Conservation (phyloP, 2,329 filamentous ascomycete species). For the Pseudodiploospora longispora region DNA sequence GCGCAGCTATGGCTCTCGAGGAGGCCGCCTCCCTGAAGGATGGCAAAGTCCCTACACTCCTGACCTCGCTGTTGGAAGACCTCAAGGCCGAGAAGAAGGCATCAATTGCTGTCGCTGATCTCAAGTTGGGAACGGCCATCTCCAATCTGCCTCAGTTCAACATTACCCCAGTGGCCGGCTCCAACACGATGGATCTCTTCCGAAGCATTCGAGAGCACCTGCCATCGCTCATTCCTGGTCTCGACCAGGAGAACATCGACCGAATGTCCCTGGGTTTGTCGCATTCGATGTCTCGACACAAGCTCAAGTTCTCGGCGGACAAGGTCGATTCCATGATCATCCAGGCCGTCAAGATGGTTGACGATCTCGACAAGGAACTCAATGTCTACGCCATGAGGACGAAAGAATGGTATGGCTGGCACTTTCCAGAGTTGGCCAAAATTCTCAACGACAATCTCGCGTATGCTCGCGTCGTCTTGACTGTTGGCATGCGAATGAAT, state of each 20-base stretch:
- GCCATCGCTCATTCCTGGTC: slow-evolving; percentile 80
- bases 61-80: slow-evolving; percentile 72
- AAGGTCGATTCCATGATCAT: slow-evolving; percentile 99
- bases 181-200: slow-evolving; percentile 67
- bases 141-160: slow-evolving; percentile 83
- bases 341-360: slow-evolving; percentile 86
- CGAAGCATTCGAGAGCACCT: slow-evolving; percentile 90
- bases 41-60: slow-evolving; percentile 86
- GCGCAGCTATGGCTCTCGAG: slow-evolving; percentile 79
- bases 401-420: slow-evolving; percentile 99
- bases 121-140: slow-evolving; percentile 86
- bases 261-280: slow-evolving; percentile 95
- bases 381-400: slow-evolving; percentile 99
- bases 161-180: slow-evolving; percentile 67
- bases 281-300: slow-evolving; percentile 93
- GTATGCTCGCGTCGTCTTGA: slow-evolving; percentile 80
- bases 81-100: slow-evolving; percentile 98
- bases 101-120: slow-evolving; percentile 86
- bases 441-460: slow-evolving; percentile 96
- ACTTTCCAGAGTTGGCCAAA: slow-evolving; percentile 96
- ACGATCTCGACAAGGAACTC: slow-evolving; percentile 96
- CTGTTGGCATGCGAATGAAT: slow-evolving; percentile 82
- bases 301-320: slow-evolving; percentile 96
- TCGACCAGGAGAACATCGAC: slow-evolving; percentile 76
- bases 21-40: slow-evolving; percentile 85